Percentiles rank a stretch among this genome's conserved stretches.
These are phyloP conservation scores for Oryza longistaminata DNA, from an alignment of 176 grass and related monocot genomes.

Conservation along the genomic window DNA sequence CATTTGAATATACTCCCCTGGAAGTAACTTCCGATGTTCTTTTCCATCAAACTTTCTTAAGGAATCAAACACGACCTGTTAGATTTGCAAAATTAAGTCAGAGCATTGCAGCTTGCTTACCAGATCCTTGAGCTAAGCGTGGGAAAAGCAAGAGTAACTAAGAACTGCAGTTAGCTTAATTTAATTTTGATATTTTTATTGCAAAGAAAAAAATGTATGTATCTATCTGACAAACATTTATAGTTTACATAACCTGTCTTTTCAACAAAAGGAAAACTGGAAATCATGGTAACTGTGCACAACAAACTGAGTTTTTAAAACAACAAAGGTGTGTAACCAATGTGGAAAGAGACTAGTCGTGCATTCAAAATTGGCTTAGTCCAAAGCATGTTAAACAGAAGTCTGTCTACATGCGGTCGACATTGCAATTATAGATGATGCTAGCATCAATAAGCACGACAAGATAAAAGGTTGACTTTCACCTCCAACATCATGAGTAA, in stretches of 20 bases:
- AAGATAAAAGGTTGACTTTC: neutral
- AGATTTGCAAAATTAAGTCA: conserved; percentile 38
- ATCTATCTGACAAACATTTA: conserved; percentile 8
- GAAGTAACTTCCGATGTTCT: conserved; percentile 82
- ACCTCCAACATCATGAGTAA: neutral
- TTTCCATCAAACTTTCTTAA: conserved; percentile 98
- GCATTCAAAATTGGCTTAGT: conserved; percentile 15
- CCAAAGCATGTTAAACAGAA: neutral
- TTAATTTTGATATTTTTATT: neutral
- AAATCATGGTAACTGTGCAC: conserved; percentile 20
- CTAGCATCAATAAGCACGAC: conserved; percentile 12
- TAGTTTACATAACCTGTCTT: neutral
- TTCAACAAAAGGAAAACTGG: conserved; percentile 14
- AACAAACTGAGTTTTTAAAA: conserved; percentile 20
- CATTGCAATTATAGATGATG: conserved; percentile 9
- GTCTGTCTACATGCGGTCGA: neutral
- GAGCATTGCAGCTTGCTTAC: conserved; percentile 22
- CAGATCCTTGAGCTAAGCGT: conserved; percentile 18
- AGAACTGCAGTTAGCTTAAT: conserved; percentile 25
- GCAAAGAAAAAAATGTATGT: conserved; percentile 3
- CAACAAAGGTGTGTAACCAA: neutral
- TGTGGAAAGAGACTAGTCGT: conserved; percentile 10
- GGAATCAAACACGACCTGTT: conserved; percentile 93
- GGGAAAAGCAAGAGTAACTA: conserved; percentile 13
- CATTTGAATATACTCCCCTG: conserved; percentile 99